Evolutionary conservation across 2,329 filamentous ascomycete genomes (phyloP).

Genomic region (Colletotrichum euphorbiae): DNA sequence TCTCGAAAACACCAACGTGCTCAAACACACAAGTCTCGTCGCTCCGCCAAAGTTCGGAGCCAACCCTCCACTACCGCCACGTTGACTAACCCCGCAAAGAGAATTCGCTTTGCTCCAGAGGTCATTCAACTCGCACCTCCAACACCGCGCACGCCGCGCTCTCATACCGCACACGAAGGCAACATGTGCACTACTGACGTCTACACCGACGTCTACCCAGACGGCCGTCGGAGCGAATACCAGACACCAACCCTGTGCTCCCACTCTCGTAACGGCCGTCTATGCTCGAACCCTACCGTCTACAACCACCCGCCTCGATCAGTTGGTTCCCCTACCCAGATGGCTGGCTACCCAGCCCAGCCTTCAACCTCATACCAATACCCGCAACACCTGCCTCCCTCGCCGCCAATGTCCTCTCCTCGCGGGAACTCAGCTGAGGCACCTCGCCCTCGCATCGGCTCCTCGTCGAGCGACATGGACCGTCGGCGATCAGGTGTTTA

Average conservation of each 20-base stretch:
- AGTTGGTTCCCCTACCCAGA: slow-evolving; percentile 45
- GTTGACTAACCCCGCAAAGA: slow-evolving; percentile 7
- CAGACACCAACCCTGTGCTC: slow-evolving; percentile 53
- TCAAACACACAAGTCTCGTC: slow-evolving; percentile 27
- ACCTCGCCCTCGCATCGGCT: slow-evolving; percentile 50
- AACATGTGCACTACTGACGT: slow-evolving; percentile 64
- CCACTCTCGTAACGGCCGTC: slow-evolving; percentile 52
- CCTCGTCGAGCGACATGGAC: slow-evolving; percentile 46
- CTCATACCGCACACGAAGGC: slow-evolving; percentile 42
- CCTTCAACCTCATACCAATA: slow-evolving; percentile 45
- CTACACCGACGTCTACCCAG: slow-evolving; percentile 60
- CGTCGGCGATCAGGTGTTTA: slow-evolving; percentile 51
- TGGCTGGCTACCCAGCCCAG: slow-evolving; percentile 42
- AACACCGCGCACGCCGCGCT: slow-evolving; percentile 31
- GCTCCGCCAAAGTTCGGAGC: slow-evolving; percentile 5
- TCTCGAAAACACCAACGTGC: slow-evolving; percentile 32
- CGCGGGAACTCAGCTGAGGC: slow-evolving; percentile 50
- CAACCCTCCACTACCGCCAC: not conserved
- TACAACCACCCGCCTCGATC: slow-evolving; percentile 56
- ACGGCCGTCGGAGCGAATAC: slow-evolving; percentile 53
- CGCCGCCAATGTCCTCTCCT: slow-evolving; percentile 49
- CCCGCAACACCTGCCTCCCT: slow-evolving; percentile 52
- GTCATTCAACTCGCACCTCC: slow-evolving; percentile 29
- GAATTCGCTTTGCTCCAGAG: slow-evolving; percentile 29
- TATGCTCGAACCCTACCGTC: slow-evolving; percentile 56